Conservation (phyloP, 257 asterid genomes). For the Mentha longifolia region DNA sequence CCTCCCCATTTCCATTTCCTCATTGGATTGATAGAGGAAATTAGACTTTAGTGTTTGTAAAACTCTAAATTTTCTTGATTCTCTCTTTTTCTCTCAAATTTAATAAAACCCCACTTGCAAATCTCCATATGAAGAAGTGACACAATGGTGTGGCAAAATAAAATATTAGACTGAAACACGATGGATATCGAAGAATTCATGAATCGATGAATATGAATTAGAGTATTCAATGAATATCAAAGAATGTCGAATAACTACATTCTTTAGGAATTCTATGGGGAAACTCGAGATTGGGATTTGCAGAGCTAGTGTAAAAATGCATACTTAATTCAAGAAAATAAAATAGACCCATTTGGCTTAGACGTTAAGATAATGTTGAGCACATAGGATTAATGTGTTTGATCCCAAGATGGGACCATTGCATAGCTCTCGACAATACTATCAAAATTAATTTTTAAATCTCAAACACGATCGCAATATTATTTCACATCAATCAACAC, state of each 20-base stretch:
- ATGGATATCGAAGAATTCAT: background rate
- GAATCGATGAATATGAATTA: too few species aligned
- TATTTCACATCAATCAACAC: too few species aligned
- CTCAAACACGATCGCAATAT: too few species aligned
- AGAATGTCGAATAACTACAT: conserved; percentile 25
- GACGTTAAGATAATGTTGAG: conserved; percentile 48
- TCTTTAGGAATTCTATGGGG: conserved; percentile 43
- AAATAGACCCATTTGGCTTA: conserved; percentile 42
- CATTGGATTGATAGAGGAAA: conserved; percentile 39
- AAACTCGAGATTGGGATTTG: conserved; percentile 52
- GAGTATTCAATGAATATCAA: too few species aligned
- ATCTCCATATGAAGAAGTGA: conserved; percentile 7
- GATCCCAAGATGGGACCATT: conserved; percentile 57
- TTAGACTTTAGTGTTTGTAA: conserved; percentile 58
- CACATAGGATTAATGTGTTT: conserved; percentile 31
- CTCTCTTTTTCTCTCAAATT: conserved; percentile 13
- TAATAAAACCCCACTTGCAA: conserved; percentile 22
- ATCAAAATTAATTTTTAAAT: background rate
- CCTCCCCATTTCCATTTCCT: conserved; percentile 24
- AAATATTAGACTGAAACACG: background rate
- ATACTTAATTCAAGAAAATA: background rate
- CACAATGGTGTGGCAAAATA: background rate
- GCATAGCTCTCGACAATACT: conserved; percentile 8
- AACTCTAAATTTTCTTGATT: conserved; percentile 39
- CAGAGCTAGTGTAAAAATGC: conserved; percentile 23